Evolutionary conservation across 2,329 filamentous ascomycete genomes (phyloP).

Genomic region (Periconia sp.): DNA sequence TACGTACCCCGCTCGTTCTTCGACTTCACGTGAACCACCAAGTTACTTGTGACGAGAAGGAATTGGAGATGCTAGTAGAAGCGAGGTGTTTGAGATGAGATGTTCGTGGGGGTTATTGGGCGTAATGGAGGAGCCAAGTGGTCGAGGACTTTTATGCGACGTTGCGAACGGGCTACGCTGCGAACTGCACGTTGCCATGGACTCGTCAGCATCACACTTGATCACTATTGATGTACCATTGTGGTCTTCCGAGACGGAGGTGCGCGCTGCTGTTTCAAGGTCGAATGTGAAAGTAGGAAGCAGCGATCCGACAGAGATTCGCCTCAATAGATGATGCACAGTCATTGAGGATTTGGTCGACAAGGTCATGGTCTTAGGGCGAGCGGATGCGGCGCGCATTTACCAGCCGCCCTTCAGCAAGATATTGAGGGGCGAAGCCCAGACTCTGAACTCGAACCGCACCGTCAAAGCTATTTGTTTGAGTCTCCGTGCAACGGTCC

Average conservation of each 20-base stretch:
- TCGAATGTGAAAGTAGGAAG: too few species aligned
- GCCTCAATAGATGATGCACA: too few species aligned
- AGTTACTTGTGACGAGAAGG: neutral
- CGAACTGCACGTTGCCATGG: neutral
- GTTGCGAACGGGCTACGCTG: neutral
- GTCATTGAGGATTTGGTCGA: neutral
- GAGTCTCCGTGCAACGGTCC: too few species aligned
- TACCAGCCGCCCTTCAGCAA: neutral
- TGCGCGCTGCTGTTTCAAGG: too few species aligned
- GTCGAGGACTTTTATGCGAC: neutral
- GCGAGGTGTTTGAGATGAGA: neutral
- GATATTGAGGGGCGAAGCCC: too few species aligned
- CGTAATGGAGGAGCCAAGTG: neutral
- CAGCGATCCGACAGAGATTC: too few species aligned
- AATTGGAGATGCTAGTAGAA: neutral
- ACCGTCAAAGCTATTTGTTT: too few species aligned
- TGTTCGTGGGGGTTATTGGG: slow-evolving; percentile 1
- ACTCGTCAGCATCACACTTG: neutral
- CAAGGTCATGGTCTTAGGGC: neutral
- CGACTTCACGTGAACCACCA: neutral
- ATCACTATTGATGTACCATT: neutral
- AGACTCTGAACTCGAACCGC: too few species aligned
- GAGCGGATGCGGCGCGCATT: neutral
- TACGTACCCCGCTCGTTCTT: slow-evolving; percentile 7
- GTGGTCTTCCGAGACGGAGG: too few species aligned